Base-by-base conservation (phyloP, 768 basidiomycete species). In the Pholiota conissans region DNA sequence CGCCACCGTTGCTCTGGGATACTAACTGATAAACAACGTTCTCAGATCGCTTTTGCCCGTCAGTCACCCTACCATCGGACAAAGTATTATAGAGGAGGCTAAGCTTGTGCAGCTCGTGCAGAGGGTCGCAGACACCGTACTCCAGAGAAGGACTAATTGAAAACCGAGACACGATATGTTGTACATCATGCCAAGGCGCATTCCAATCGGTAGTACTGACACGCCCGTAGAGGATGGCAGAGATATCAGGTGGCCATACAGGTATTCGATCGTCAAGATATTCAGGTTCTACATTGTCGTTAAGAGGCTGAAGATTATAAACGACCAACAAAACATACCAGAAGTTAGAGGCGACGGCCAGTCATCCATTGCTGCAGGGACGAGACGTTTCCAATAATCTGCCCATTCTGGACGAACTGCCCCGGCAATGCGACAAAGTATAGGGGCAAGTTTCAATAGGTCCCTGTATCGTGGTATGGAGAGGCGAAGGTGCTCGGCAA, bases 311-410 rank as follows among this genome's bases (percentile, higher is more conserved):
- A 27, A 13, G 37, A 34, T 26, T 60, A 50, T 18, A 26, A 13
- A 6, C 40, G 7, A 51, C 50, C 18, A 27, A 11, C 9, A 46
- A 56, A 9, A 73, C 79, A 57, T 63, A 84, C 81, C 67, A 52
- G 75, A 64, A 32, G 70, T 74, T 3, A 72, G 66, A 14, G 80
- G 73, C 1, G 79, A 75, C 1, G 84, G 84, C 91, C 91, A 91
- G 27, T 71, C 68, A n/a, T 74, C 71, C 61, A 81, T 74, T 26
- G 79, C 79, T 45, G 82, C 80, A 3, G 93, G 90, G 63, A 85
- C 85, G 39, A 93, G 73, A 11, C 93, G 82, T 65, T 89, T 88
- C 95, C 94, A 96, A 67, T 95, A 95, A 71, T 97, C 93, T 5
- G 84, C 84, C 95, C 94, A 96, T 66, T 93, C 93, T 0, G 87